Conservation (phyloP, 345 rosid genomes). For the Sonneratia caseolaris region DNA sequence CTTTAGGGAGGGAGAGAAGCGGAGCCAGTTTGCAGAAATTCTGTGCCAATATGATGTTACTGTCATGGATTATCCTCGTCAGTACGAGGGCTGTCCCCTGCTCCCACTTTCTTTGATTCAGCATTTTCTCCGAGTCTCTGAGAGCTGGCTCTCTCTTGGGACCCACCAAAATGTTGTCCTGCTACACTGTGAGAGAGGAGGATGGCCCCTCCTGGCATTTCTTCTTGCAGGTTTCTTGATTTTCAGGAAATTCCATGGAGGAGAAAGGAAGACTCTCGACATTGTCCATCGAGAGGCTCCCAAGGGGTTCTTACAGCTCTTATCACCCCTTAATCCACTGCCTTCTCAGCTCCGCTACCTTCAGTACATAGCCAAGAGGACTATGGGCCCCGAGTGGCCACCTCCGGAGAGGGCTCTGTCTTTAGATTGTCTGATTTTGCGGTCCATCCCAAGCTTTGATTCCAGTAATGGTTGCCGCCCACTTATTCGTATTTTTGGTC, state of each 20-base stretch:
- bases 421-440: constrained; percentile 79
- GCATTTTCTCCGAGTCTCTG: constrained; percentile 82
- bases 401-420: constrained; percentile 95
- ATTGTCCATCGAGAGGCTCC: constrained; percentile 95
- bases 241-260: constrained; percentile 64
- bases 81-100: constrained; percentile 89
- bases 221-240: constrained; percentile 70
- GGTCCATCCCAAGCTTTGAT: constrained; percentile 86
- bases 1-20: constrained; percentile 81
- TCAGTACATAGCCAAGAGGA: constrained; percentile 87
- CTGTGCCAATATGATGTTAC: constrained; percentile 73
- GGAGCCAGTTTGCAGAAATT: constrained; percentile 60
- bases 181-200: constrained; percentile 92
- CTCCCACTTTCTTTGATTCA: constrained; percentile 80
- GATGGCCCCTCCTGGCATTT: constrained; percentile 93
- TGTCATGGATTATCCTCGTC: constrained; percentile 84
- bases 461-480: constrained; percentile 90
- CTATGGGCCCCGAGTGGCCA: constrained; percentile 88
- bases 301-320: constrained; percentile 76
- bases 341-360: constrained; percentile 97
- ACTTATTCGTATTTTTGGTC: constrained; percentile 82
- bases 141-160: constrained; percentile 73
- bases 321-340: constrained; percentile 87
- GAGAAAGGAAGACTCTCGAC: constrained; percentile 85
- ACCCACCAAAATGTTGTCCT: constrained; percentile 73